Percentiles rank a stretch among this genome's conserved stretches.
phyloP scores from a whole-genome alignment of 352 stramenopile species.

The Phytophthora citrophthora region DNA sequence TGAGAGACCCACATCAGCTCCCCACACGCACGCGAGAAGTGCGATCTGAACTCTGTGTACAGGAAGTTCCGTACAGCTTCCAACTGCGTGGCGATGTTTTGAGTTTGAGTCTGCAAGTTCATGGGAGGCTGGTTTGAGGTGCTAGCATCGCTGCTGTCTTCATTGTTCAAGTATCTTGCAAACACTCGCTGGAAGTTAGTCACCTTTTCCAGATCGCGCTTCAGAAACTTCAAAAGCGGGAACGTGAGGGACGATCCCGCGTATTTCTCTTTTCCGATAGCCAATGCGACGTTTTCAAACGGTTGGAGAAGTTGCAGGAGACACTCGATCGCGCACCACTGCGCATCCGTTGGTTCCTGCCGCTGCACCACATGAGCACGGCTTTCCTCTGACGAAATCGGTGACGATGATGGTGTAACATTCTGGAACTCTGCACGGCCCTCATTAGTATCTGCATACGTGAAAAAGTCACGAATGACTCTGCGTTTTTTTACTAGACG shows the following conservation, averaged over 20 bases:
- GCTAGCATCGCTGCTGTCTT: background rate
- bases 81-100: conserved; percentile 39
- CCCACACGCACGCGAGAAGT: conserved; percentile 45
- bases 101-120: conserved; percentile 22
- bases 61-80: conserved; percentile 45
- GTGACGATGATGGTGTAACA: conserved; percentile 10
- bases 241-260: conserved; percentile 46
- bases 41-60: conserved; percentile 40
- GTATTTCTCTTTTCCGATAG: conserved; percentile 54
- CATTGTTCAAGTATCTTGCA: conserved; percentile 21
- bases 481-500: conserved; percentile 46
- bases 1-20: conserved; percentile 60
- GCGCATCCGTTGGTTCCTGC: conserved; percentile 34
- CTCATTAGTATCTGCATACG: conserved; percentile 48
- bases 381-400: conserved; percentile 6
- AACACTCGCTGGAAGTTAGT: conserved; percentile 54
- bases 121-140: conserved; percentile 7
- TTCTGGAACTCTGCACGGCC: conserved; percentile 45
- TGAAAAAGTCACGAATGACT: conserved; percentile 55
- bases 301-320: conserved; percentile 48
- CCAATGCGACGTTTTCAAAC: conserved; percentile 53
- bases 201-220: conserved; percentile 54
- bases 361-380: conserved; percentile 10
- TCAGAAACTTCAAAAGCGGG: conserved; percentile 49
- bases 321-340: conserved; percentile 54